phyloP scores from a whole-genome alignment of 495 filamentous ascomycete species.

The Amniculicola lignicola region DNA sequence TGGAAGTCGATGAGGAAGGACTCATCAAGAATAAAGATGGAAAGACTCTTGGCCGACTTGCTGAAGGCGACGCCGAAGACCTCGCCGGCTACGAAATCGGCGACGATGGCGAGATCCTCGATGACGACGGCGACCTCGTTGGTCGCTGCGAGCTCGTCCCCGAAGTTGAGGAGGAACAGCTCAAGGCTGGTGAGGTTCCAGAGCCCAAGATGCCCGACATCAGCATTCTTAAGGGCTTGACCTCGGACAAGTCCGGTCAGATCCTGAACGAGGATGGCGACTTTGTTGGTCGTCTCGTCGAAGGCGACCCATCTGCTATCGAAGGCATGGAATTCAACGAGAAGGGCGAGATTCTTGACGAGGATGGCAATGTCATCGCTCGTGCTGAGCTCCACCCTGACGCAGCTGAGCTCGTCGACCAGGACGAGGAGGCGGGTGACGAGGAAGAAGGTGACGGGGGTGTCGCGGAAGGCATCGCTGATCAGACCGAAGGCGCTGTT shows the following conservation, averaged over 20 bases:
- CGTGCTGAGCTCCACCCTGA: slow-evolving; percentile 42
- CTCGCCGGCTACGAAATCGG: slow-evolving; percentile 58
- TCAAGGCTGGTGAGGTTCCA: slow-evolving; percentile 36
- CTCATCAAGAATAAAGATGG: slow-evolving; percentile 55
- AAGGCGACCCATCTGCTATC: slow-evolving; percentile 42
- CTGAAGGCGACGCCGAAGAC: slow-evolving; percentile 60
- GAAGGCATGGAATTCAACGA: slow-evolving; percentile 43
- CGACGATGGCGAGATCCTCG: slow-evolving; percentile 62
- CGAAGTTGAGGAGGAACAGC: slow-evolving; percentile 40
- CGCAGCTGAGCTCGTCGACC: slow-evolving; percentile 43
- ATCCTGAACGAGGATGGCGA: slow-evolving; percentile 47
- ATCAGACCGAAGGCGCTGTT: background rate
- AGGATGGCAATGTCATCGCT: slow-evolving; percentile 46
- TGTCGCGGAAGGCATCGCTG: slow-evolving; percentile 28
- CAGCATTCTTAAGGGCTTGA: slow-evolving; percentile 42
- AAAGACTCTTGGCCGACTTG: slow-evolving; percentile 55
- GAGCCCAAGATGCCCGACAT: slow-evolving; percentile 39
- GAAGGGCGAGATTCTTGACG: slow-evolving; percentile 46
- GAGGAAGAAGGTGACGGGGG: slow-evolving; percentile 36
- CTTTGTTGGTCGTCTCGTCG: slow-evolving; percentile 41
- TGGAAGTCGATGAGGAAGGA: slow-evolving; percentile 57
- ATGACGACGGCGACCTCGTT: slow-evolving; percentile 62
- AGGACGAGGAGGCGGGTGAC: slow-evolving; percentile 38
- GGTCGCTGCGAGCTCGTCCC: slow-evolving; percentile 55
- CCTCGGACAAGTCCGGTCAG: slow-evolving; percentile 39